A percentile compares a stretch with the other conserved stretches of the same genome.
Conservation (phyloP, 164 flowering plant species). For the Santalum album region DNA sequence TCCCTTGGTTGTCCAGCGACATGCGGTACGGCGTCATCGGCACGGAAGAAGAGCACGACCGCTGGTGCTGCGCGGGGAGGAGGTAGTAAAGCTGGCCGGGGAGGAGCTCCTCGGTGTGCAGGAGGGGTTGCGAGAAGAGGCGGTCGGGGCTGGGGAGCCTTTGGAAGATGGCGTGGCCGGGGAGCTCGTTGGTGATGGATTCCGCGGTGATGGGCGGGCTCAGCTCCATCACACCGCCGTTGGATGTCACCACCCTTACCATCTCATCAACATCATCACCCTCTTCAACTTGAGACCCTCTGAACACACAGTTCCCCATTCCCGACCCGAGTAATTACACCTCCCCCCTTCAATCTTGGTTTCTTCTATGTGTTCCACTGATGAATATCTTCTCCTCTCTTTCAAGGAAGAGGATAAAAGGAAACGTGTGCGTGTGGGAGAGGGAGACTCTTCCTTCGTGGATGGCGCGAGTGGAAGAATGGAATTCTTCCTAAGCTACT, state of each 20-base stretch:
- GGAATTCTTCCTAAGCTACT: too few species aligned
- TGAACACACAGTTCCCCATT: slow-evolving; percentile 37
- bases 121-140: slow-evolving; percentile 22
- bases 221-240: slow-evolving; percentile 38
- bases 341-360: too few species aligned
- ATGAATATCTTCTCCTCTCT: too few species aligned
- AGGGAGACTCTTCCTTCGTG: too few species aligned
- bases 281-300: slow-evolving; percentile 11
- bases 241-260: slow-evolving; percentile 27
- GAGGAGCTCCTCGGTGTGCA: slow-evolving; percentile 25
- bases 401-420: too few species aligned
- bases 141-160: too few species aligned
- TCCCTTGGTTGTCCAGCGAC: slow-evolving; percentile 19
- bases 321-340: too few species aligned
- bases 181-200: slow-evolving; percentile 33
- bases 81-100: slow-evolving; percentile 28
- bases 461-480: too few species aligned
- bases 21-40: slow-evolving; percentile 18
- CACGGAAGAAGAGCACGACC: slow-evolving; percentile 3
- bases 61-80: slow-evolving; percentile 35
- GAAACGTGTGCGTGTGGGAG: too few species aligned
- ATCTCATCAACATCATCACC: too few species aligned
- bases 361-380: too few species aligned
- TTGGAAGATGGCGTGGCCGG: slow-evolving; percentile 31
- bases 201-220: slow-evolving; percentile 29